Evolutionary conservation across 2,329 filamentous ascomycete species (phyloP).

Genomic region (Taxawa tesnikishii): DNA sequence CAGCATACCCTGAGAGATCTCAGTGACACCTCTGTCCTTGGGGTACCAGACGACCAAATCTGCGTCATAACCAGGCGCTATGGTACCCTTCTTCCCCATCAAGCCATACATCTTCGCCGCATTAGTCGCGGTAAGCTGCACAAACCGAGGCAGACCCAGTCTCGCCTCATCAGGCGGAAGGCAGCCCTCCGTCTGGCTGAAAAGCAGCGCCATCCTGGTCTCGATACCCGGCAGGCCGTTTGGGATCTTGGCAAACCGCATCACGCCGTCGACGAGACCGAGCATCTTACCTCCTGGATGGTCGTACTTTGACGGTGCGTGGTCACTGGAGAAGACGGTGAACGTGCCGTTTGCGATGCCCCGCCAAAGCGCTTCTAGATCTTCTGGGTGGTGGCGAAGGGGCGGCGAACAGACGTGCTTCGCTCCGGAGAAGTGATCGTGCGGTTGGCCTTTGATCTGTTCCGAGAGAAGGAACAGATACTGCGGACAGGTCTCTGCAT

Average conservation of each 20-base stretch:
- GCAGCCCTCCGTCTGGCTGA: slow-evolving; percentile 20
- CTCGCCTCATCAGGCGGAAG: slow-evolving; percentile 12
- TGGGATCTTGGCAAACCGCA: slow-evolving; percentile 27
- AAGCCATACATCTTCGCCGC: slow-evolving; percentile 33
- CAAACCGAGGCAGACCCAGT: slow-evolving; percentile 26
- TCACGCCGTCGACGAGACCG: slow-evolving; percentile 21
- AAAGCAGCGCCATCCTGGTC: slow-evolving; percentile 28
- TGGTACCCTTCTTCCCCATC: slow-evolving; percentile 24
- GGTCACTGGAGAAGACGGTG: slow-evolving; percentile 21
- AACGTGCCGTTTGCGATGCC: slow-evolving; percentile 22
- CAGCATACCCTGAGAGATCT: slow-evolving; percentile 31
- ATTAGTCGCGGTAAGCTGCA: slow-evolving; percentile 31
- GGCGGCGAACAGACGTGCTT: slow-evolving; percentile 24
- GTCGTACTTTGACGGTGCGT: slow-evolving; percentile 27
- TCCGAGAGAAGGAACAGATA: slow-evolving; percentile 22
- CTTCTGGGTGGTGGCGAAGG: slow-evolving; percentile 16
- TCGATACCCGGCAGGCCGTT: slow-evolving; percentile 32
- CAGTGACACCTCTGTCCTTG: slow-evolving; percentile 12
- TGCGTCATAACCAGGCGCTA: slow-evolving; percentile 30
- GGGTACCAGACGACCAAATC: slow-evolving; percentile 33
- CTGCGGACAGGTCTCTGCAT: slow-evolving; percentile 25
- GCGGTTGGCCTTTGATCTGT: slow-evolving; percentile 17
- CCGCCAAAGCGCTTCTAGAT: slow-evolving; percentile 22
- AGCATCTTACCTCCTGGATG: slow-evolving; percentile 25
- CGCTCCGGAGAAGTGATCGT: slow-evolving; percentile 22